Evolutionary conservation across 228 moss, liverwort and hornwort species (phyloP).

Genomic region (Sphagnum magellanicum): DNA sequence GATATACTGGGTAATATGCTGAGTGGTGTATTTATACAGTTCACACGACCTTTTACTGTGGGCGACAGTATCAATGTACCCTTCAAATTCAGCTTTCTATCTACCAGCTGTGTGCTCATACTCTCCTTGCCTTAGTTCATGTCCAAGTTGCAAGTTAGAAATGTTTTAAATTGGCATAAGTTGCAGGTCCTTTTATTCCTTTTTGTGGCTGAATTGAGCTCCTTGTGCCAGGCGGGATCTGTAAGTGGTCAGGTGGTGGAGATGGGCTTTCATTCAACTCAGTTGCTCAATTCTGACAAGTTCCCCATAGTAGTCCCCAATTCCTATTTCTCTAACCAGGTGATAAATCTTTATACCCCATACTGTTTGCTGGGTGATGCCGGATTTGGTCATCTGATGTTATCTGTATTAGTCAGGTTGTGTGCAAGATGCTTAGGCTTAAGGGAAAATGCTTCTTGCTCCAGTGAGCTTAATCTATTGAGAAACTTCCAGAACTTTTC

Average conservation of each 20-base stretch:
- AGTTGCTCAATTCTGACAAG: slow-evolving; percentile 71
- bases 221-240: slow-evolving; percentile 50
- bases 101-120: neutral
- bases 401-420: no score
- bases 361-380: no score
- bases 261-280: slow-evolving; percentile 87
- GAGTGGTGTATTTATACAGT: slow-evolving; percentile 71
- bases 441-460: no score
- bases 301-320: slow-evolving; percentile 81
- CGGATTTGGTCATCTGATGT: no score
- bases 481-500: no score
- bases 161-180: no score
- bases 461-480: no score
- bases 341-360: slow-evolving; percentile 6
- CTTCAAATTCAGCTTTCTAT: neutral
- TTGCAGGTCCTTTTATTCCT: neutral
- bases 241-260: slow-evolving; percentile 81
- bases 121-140: no score
- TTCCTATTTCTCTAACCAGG: slow-evolving; percentile 89
- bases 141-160: no score
- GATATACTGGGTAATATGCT: slow-evolving; percentile 91
- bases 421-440: no score
- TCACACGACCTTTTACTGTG: slow-evolving; percentile 71
- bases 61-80: slow-evolving; percentile 78
- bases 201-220: neutral